These are phyloP conservation scores for Lactarius akahatsu DNA, from an alignment of 768 basidiomycete species.

Conservation along the genomic window DNA sequence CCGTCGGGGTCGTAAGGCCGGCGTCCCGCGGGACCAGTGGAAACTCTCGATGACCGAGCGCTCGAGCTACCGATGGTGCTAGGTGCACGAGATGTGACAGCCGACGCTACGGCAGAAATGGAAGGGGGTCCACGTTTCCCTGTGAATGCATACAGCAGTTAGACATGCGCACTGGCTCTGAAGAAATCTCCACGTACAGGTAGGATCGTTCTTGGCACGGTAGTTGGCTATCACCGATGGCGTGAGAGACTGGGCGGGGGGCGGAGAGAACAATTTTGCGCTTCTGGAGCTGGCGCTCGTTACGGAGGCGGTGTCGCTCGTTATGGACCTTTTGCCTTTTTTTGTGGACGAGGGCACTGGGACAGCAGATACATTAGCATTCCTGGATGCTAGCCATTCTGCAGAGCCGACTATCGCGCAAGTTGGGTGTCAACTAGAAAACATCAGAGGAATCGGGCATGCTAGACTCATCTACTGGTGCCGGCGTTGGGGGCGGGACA, in stretches of 20 bases:
- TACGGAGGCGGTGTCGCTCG: constrained; percentile 1
- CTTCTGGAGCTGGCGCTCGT: neutral
- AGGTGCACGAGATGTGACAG: neutral
- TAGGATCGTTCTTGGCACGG: neutral
- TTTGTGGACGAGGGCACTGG: neutral
- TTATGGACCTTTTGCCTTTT: neutral
- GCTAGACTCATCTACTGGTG: constrained; percentile 34
- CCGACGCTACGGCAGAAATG: neutral
- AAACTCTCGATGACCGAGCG: neutral
- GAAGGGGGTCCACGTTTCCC: constrained; percentile 8
- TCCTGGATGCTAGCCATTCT: constrained; percentile 26
- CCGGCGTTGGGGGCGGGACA: constrained; percentile 33
- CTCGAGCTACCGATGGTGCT: neutral
- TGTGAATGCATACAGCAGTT: neutral
- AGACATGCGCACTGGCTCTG: neutral
- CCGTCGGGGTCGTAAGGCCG: neutral
- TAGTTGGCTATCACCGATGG: neutral
- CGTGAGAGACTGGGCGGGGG: neutral
- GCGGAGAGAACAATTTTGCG: neutral
- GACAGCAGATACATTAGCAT: neutral
- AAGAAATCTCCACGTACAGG: neutral
- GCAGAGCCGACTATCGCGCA: constrained; percentile 25
- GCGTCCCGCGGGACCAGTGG: neutral
- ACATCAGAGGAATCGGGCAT: neutral
- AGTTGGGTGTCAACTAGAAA: neutral